Evolutionary conservation across 1,139 yeast species (phyloP), one percentile per base, ranked within the genome.

Genomic region (Kurtzmaniella quercitrusa): DNA sequence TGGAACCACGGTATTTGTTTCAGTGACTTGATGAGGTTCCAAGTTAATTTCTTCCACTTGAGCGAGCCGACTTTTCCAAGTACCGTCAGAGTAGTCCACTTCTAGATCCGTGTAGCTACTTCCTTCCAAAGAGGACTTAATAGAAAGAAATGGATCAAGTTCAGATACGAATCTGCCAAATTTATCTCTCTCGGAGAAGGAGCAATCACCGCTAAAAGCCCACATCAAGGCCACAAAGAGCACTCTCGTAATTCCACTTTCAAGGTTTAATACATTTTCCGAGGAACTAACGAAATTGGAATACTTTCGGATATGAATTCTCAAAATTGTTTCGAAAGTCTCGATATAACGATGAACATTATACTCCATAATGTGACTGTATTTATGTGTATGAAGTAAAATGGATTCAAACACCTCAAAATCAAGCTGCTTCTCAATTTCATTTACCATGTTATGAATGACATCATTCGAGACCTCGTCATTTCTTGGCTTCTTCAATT

Each of bases 201-300:
- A 42, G 42, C 78, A 59, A 51, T 82, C 91, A 1, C 94, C 94
- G 0, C 81, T 69, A 56, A 85, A 79, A 0, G 93, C 71, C 95
- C 95, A 87, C 0, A 74, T 57, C 7, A 82, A 37, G 0, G 84
- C 66, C 5, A 80, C 55, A 3, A 76, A 45, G 2, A 75, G 47
- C 0, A 73, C 61, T 42, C 71, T 76, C 1, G 51, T 50, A 5
- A 71, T 55, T 53, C 59, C 82, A 1, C 50, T 55, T 43, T 32
- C 17, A 5, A 37, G 9, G 18, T 39, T 34, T 8, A 15, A 5
- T 4, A 15, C 12, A 14, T 28, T 18, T 2, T 5, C 2, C 14
- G 15, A 17, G 16, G 26, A 23, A 23, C 9, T 2, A 40, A 26
- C 15, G 12, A 17, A 14, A 2, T 17, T 18, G 9, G 30, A 16